Percentiles rank a stretch among this genome's conserved stretches.
These are phyloP conservation scores for Chalciporus pseudorubinellus DNA, from an alignment of 768 basidiomycete species.

Conservation along the genomic window DNA sequence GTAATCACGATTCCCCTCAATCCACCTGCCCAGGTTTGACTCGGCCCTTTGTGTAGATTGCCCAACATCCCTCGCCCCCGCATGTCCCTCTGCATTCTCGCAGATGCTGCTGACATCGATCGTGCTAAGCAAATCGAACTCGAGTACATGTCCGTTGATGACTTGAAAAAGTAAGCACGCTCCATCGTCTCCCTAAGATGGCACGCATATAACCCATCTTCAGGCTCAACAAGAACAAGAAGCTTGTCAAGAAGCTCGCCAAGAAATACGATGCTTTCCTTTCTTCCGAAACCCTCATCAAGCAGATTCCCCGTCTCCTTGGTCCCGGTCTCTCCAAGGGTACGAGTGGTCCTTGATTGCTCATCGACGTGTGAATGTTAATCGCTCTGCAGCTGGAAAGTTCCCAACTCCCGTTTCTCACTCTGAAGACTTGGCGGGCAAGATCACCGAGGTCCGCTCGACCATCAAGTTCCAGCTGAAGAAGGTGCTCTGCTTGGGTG, in stretches of 20 bases:
- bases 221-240: conserved; percentile 99
- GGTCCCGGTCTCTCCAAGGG: conserved; percentile 99
- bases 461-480: conserved; percentile 99
- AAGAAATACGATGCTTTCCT: conserved; percentile 99
- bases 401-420: conserved; percentile 98
- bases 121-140: conserved; percentile 97
- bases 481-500: conserved; percentile 98
- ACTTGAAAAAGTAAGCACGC: conserved; percentile 87
- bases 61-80: conserved; percentile 97
- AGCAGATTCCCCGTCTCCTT: conserved; percentile 99
- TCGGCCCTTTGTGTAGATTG: conserved; percentile 50
- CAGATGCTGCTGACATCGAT: conserved; percentile 98
- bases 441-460: conserved; percentile 92
- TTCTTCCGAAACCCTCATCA: conserved; percentile 95
- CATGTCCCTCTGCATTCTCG: conserved; percentile 99
- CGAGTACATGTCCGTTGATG: conserved; percentile 99
- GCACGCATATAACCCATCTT: conserved; percentile 1
- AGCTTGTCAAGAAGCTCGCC: conserved; percentile 99
- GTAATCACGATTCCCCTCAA: conserved; percentile 40
- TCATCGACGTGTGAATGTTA: background rate
- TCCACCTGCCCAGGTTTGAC: background rate
- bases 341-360: conserved; percentile 25
- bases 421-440: conserved; percentile 83
- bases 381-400: conserved; percentile 73
- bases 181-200: background rate